These are phyloP conservation scores for Bipolaris zeicola DNA, from an alignment of 2,329 filamentous ascomycete genomes.

Conservation along the genomic window DNA sequence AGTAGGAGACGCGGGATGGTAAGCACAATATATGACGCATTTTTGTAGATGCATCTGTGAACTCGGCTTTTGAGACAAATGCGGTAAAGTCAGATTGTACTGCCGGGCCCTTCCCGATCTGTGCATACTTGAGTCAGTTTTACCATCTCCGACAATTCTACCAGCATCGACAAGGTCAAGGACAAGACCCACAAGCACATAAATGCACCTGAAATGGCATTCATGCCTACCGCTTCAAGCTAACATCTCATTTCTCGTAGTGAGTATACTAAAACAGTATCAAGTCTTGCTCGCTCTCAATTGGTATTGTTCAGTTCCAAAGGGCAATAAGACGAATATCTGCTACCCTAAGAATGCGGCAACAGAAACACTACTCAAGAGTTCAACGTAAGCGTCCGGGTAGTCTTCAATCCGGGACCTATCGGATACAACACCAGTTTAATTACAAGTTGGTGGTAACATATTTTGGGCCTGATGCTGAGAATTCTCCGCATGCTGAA, in stretches of 20 bases:
- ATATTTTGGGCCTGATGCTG: slow-evolving; percentile 11
- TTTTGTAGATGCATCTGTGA: neutral
- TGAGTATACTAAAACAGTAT: slow-evolving; percentile 11
- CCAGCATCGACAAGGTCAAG: slow-evolving; percentile 14
- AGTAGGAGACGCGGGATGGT: too few relatives aligned
- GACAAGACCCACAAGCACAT: slow-evolving; percentile 19
- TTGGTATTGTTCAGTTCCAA: slow-evolving; percentile 15
- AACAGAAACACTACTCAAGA: slow-evolving; percentile 11
- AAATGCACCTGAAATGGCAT: slow-evolving; percentile 6
- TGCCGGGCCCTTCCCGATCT: too few relatives aligned
- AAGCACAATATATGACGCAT: too few relatives aligned
- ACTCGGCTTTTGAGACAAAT: too few relatives aligned
- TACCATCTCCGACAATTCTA: slow-evolving; percentile 10
- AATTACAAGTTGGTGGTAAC: slow-evolving; percentile 13
- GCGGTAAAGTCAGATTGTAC: too few relatives aligned
- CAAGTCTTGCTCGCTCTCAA: slow-evolving; percentile 11
- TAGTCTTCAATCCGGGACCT: slow-evolving; percentile 15
- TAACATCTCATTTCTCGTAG: slow-evolving; percentile 15
- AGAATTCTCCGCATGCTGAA: slow-evolving; percentile 5
- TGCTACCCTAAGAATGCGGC: slow-evolving; percentile 8
- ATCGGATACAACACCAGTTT: slow-evolving; percentile 18
- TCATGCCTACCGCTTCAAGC: slow-evolving; percentile 21
- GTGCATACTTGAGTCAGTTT: slow-evolving; percentile 6
- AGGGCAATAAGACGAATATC: slow-evolving; percentile 15
- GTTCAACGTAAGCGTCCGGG: slow-evolving; percentile 7